Conservation (phyloP, 371 early-diverging fungal genomes). For the Haplosporangium sp. region DNA sequence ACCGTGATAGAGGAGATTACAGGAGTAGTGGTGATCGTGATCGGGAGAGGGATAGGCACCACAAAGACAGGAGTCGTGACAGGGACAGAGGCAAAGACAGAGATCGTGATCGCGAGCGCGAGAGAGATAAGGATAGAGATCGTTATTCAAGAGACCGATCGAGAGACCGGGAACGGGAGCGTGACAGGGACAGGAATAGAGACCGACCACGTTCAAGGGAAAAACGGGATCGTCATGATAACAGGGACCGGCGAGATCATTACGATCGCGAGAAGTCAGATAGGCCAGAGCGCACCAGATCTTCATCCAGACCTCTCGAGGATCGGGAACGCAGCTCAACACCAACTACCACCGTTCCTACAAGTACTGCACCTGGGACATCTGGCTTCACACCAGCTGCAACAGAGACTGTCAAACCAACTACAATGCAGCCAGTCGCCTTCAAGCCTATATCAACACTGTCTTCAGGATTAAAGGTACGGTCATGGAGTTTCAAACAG, state of each 20-base stretch:
- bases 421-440: constrained; percentile 7
- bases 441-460: constrained; percentile 16
- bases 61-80: constrained; percentile 24
- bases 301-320: constrained; percentile 28
- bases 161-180: constrained; percentile 20
- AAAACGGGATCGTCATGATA: constrained; percentile 11
- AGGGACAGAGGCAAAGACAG: constrained; percentile 5
- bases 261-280: constrained; percentile 15
- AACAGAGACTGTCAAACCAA: neutral
- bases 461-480: constrained; percentile 21
- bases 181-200: constrained; percentile 13
- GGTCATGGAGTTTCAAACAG: neutral
- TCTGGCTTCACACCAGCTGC: neutral
- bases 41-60: constrained; percentile 1
- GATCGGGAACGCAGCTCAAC: constrained; percentile 35
- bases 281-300: constrained; percentile 2
- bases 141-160: constrained; percentile 16
- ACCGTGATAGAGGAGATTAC: neutral
- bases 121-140: constrained; percentile 19
- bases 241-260: constrained; percentile 23
- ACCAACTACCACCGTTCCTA: constrained; percentile 1
- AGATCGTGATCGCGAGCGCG: constrained; percentile 27
- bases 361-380: constrained; percentile 1
- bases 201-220: neutral
- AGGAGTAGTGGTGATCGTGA: constrained; percentile 5